phyloP scores from a whole-genome alignment of 345 rosid genomes.

The Mangifera indica region DNA sequence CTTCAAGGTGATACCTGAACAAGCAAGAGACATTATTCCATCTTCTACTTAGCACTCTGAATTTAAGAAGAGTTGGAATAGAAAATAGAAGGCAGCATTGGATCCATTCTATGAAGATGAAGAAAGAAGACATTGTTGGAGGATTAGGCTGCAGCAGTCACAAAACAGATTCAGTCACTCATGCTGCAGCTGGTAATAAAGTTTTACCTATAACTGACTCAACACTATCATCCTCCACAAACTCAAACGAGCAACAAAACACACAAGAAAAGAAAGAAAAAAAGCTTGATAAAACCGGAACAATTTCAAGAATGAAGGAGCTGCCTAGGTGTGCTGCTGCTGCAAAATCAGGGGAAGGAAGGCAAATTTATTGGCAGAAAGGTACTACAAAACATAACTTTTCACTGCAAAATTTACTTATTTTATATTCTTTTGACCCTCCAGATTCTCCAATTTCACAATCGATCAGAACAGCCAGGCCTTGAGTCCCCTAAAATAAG shows the following conservation, averaged over 20 bases:
- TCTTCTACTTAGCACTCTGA: conserved; percentile 34
- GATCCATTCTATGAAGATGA: conserved; percentile 42
- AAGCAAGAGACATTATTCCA: conserved; percentile 21
- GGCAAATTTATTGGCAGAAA: conserved; percentile 59
- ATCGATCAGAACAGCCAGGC: conserved; percentile 46
- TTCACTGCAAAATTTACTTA: neutral
- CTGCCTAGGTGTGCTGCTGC: conserved; percentile 78
- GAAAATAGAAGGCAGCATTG: conserved; percentile 26
- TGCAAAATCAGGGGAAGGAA: conserved; percentile 65
- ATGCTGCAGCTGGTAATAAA: conserved; percentile 40
- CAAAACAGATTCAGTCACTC: conserved; percentile 32
- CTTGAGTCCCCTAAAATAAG: conserved; percentile 67
- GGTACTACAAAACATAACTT: conserved; percentile 30
- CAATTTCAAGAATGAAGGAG: conserved; percentile 76
- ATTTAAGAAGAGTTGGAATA: conserved; percentile 38
- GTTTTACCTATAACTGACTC: conserved; percentile 48
- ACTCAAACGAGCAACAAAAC: conserved; percentile 20
- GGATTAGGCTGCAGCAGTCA: conserved; percentile 23
- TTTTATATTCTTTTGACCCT: neutral
- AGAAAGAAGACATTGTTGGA: conserved; percentile 37
- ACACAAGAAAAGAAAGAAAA: conserved; percentile 30
- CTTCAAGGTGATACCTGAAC: conserved; percentile 42
- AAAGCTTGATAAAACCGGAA: conserved; percentile 38
- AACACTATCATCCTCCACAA: conserved; percentile 25
- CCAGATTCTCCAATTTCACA: conserved; percentile 51